Evolutionary conservation across 1,284 basidiomycete genomes (phyloP), one percentile per base, ranked within the genome.

Genomic region (Ganoderma boninense): DNA sequence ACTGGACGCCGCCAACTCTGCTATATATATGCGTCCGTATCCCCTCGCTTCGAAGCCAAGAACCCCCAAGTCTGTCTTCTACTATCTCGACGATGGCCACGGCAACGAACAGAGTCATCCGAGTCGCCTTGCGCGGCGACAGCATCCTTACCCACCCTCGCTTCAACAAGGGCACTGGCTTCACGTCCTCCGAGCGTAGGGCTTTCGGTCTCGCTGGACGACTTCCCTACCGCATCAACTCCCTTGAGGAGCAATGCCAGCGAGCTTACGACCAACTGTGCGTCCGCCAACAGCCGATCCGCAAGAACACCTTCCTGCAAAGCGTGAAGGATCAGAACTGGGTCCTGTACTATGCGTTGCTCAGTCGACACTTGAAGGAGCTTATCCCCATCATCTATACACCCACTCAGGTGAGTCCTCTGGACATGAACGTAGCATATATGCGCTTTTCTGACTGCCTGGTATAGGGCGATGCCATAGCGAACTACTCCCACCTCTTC

Each of bases 401-500:
- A 0, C 90, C 90, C 2, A 92, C 90, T 0, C 87, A 91, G 85
- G 88, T 89, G 66, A 57, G n/a, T n/a, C n/a, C n/a, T n/a, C n/a
- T n/a, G n/a, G n/a, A n/a, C n/a, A n/a, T n/a, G n/a, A n/a, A n/a
- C n/a, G n/a, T n/a, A n/a, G n/a, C n/a, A 29, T 35, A 49, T 57
- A 35, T 35, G 20, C 54, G 32, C 38, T n/a, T 2, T 20, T 49
- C 35, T 72, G 5, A 67, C 42, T 18, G 20, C 43, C 38, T 2
- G 23, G 2, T 3, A 26, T 66, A 91, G 87, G 93, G 92, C 4
- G 91, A 94, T 67, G 94, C 94, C 0, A 95, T 96, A 64, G 83
- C 91, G 2, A 87, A 92, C 66, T 96, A 95, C 76, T 95, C 94
- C 0, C 93, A 94, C 77, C 82, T 95, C 5, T 96, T 95, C 82